A percentile compares a stretch with the other conserved stretches of the same genome.
Conservation (phyloP, 345 rosid species). For the Salix caprea region DNA sequence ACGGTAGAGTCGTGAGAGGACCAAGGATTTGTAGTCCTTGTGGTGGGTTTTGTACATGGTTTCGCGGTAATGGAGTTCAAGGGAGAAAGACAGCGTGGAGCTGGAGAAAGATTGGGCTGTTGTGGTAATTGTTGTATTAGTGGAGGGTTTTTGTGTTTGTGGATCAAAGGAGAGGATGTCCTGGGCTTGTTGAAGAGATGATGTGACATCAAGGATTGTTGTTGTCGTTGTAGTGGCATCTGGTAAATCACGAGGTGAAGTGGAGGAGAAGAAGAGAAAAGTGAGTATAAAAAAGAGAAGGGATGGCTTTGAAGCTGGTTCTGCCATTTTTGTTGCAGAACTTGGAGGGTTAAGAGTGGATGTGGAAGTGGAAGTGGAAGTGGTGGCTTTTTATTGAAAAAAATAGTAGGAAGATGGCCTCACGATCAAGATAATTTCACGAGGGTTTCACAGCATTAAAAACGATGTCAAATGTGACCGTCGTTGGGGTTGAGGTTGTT, state of each 20-base stretch:
- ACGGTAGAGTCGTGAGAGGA: constrained; percentile 61
- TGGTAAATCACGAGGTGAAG: constrained; percentile 36
- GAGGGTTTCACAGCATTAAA: too few relatives aligned
- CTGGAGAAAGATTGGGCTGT: not conserved
- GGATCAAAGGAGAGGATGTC: constrained; percentile 44
- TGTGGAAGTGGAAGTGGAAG: not conserved
- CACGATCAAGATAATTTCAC: too few relatives aligned
- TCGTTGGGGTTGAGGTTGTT: too few relatives aligned
- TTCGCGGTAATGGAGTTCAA: constrained; percentile 64
- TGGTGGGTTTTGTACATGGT: constrained; percentile 41
- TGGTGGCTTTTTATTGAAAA: too few relatives aligned
- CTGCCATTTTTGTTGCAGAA: constrained; percentile 15
- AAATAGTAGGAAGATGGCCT: too few relatives aligned
- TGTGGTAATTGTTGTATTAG: not conserved
- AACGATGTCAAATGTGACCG: too few relatives aligned
- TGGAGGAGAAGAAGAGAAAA: constrained; percentile 4
- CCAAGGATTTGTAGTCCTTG: constrained; percentile 50
- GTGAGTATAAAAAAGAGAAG: constrained; percentile 15
- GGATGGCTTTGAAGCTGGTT: not conserved
- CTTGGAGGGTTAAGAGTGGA: not conserved
- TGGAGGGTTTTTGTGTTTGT: constrained; percentile 2
- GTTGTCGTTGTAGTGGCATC: constrained; percentile 6
- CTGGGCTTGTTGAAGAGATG: constrained; percentile 49
- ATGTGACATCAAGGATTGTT: constrained; percentile 36
- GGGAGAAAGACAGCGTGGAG: constrained; percentile 37